Evolutionary conservation across 345 rosid species (phyloP).

Genomic region (Xanthoceras sorbifolium): DNA sequence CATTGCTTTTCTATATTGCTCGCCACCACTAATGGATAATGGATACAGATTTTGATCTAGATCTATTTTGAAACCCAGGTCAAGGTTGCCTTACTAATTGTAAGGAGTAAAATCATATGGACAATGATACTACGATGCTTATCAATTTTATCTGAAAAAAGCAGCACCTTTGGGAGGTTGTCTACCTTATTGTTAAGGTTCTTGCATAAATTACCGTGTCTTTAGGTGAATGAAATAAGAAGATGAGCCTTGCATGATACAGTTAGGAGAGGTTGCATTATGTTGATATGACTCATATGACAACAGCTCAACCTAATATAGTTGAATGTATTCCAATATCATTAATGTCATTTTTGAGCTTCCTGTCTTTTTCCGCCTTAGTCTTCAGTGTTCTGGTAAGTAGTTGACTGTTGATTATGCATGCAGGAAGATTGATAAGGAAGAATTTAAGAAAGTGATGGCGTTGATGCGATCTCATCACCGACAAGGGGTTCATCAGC

Average conservation of each 20-base stretch:
- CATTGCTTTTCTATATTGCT: not conserved
- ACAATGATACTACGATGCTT: not conserved
- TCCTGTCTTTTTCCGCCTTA: slow-evolving; percentile 23
- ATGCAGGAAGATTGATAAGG: slow-evolving; percentile 72
- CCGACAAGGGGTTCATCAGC: slow-evolving; percentile 75
- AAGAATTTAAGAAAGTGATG: slow-evolving; percentile 95
- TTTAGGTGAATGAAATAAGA: not conserved
- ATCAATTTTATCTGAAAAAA: not conserved
- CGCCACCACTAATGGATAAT: not conserved
- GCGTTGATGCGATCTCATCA: slow-evolving; percentile 81
- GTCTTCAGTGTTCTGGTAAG: slow-evolving; percentile 17
- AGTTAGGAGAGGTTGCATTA: not conserved
- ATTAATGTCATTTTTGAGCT: not conserved
- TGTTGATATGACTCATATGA: not conserved
- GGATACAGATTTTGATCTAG: not conserved
- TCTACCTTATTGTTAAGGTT: not conserved
- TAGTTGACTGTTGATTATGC: slow-evolving; percentile 20
- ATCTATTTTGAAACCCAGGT: not conserved
- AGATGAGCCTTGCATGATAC: not conserved
- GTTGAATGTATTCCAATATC: not conserved
- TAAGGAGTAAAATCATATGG: not conserved
- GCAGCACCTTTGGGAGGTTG: not conserved
- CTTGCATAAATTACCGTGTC: not conserved
- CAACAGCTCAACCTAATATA: not conserved
- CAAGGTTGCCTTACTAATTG: not conserved